Evolutionary conservation across 768 basidiomycete genomes (phyloP).

Genomic region (Panaeolus papilionaceus): DNA sequence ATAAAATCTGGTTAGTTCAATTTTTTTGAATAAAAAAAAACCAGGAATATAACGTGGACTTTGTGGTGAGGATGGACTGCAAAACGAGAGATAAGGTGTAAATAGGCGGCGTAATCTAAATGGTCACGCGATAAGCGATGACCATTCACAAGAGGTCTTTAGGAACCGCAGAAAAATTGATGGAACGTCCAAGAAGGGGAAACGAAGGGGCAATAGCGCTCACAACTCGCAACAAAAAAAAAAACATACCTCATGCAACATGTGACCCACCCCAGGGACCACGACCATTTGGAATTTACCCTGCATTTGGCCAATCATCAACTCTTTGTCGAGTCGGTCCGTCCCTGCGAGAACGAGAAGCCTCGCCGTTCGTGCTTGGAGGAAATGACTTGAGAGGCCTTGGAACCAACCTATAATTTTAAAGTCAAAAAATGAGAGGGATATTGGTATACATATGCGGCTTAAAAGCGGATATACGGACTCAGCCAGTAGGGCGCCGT

Average conservation of each 20-base stretch:
- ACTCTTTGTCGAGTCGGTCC: conserved; percentile 88
- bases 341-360: conserved; percentile 91
- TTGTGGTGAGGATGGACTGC: neutral
- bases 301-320: conserved; percentile 98
- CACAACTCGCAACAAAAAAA: neutral
- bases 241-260: conserved; percentile 84
- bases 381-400: conserved; percentile 80
- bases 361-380: conserved; percentile 79
- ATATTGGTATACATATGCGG: neutral
- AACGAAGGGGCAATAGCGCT: neutral
- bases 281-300: conserved; percentile 96
- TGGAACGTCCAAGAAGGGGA: neutral
- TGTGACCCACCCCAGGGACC: conserved; percentile 87
- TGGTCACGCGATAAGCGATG: neutral
- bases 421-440: neutral
- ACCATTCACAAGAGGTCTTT: neutral
- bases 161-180: neutral
- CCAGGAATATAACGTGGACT: neutral
- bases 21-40: neutral
- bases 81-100: neutral
- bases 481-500: conserved; percentile 93
- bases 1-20: neutral
- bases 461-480: conserved; percentile 40
- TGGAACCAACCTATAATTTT: conserved; percentile 84
- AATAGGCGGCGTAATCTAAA: neutral